Evolutionary conservation across 805 yeast genomes (phyloP).

Genomic region (Starmerella sirachaensis): DNA sequence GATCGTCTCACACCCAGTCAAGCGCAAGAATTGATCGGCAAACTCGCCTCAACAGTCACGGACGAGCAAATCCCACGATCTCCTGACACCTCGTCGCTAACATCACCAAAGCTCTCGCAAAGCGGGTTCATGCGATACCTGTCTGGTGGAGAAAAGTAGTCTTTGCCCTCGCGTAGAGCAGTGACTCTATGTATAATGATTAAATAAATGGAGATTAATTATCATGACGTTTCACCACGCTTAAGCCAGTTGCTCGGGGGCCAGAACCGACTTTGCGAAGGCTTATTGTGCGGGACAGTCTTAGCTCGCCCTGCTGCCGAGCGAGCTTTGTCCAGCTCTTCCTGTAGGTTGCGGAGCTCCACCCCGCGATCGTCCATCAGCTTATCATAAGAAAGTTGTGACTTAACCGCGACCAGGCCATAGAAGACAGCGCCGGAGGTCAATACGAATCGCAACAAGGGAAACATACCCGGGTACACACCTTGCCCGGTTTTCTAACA

Average conservation of each 20-base stretch:
- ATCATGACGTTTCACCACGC: too few relatives aligned
- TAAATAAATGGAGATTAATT: background rate
- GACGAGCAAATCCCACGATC: constrained; percentile 13
- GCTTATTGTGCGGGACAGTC: too few relatives aligned
- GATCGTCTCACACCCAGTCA: constrained; percentile 64
- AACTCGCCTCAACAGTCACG: constrained; percentile 8
- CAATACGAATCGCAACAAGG: constrained; percentile 17
- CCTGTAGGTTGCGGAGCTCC: constrained; percentile 14
- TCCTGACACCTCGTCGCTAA: constrained; percentile 10
- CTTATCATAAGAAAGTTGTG: constrained; percentile 11
- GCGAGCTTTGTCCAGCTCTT: constrained; percentile 6
- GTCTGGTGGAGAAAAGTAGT: constrained; percentile 20
- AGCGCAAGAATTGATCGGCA: constrained; percentile 28
- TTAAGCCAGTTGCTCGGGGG: too few relatives aligned
- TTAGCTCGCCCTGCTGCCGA: constrained; percentile 4
- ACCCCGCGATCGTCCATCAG: constrained; percentile 2
- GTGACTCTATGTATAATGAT: too few relatives aligned
- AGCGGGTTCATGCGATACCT: constrained; percentile 20
- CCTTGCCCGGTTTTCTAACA: too few relatives aligned
- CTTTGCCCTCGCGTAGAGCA: too few relatives aligned
- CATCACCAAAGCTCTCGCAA: constrained; percentile 18
- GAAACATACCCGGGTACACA: too few relatives aligned
- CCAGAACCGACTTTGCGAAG: too few relatives aligned
- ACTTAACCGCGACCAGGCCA: constrained; percentile 21
- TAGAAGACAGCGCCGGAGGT: constrained; percentile 20